Conservation (phyloP, 805 yeast species). For the Kodamaea laetipori region DNA sequence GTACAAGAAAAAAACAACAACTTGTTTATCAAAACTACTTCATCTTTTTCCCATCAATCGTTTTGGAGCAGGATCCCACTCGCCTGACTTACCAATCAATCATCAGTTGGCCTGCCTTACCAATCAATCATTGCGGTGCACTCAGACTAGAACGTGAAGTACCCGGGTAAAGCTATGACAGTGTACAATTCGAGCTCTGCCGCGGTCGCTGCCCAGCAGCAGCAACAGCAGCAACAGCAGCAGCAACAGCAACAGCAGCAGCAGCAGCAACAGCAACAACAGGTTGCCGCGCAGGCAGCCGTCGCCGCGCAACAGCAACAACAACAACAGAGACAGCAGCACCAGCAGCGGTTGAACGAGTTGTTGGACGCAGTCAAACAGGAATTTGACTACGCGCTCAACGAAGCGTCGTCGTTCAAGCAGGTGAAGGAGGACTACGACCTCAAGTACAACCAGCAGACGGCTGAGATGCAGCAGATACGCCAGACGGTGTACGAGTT, state of each 20-base stretch:
- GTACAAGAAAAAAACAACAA: constrained; percentile 4
- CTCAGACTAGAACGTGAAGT: no score
- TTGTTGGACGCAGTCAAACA: constrained; percentile 87
- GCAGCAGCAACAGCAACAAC: constrained; percentile 23
- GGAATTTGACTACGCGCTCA: constrained; percentile 82
- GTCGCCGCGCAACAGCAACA: constrained; percentile 27
- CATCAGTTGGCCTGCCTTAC: neutral
- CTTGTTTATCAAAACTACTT: constrained; percentile 1
- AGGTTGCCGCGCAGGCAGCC: constrained; percentile 22
- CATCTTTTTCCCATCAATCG: constrained; percentile 1
- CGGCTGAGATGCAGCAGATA: constrained; percentile 89
- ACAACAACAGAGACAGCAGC: constrained; percentile 41
- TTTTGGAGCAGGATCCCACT: neutral
- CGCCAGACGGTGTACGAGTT: constrained; percentile 92
- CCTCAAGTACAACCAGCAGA: constrained; percentile 85
- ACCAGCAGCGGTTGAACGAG: constrained; percentile 62
- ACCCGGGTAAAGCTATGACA: constrained; percentile 24
- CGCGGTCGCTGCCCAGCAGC: constrained; percentile 30
- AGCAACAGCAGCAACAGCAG: constrained; percentile 29
- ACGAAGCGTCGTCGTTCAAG: constrained; percentile 82
- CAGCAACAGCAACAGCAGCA: constrained; percentile 26
- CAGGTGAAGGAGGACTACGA: constrained; percentile 93
- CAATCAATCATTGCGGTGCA: constrained; percentile 2
- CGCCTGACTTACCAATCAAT: constrained; percentile 1
- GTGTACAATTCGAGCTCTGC: constrained; percentile 39